Base-by-base conservation (phyloP, 2,329 filamentous ascomycete genomes). In the Trichoderma semiorbis region DNA sequence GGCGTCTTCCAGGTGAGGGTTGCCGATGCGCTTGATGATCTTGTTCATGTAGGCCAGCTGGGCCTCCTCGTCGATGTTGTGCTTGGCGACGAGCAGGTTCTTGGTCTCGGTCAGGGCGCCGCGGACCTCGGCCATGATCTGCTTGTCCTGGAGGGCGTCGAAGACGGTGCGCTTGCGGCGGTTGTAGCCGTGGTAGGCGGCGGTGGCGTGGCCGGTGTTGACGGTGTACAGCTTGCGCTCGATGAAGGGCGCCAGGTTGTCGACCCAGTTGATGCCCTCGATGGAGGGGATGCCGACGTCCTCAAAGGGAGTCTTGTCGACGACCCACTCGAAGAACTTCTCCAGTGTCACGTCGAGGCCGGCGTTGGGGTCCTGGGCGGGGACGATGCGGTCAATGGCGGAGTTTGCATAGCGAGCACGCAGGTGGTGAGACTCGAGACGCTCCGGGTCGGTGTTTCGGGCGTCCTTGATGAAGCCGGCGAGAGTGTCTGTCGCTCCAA, bases 221-320 rank as follows among this genome's bases (percentile, higher is more conserved):
- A 99, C 95, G 26, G 96, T 99, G 88, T 95, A 99, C 75, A 99
- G 91, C 89, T 99, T 99, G 83, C 96, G 95, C 90, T 99, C 96
- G 78, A 99, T 98, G 85, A 95, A 99, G 72, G 96, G 96, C 80
- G 91, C 88, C 34, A 99, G 90, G 84, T 98, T 88, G 75, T 94
- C 90, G 72, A 98, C 96, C 90, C 93, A 98, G 85, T 97, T 93
- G 80, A 98, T 91, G 73, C 95, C 95, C 75, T 96, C 83, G 78
- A 99, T 95, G 21, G 89, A 83, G 7, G 94, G 95, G 21, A 82
- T 80, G 36, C 81, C 81, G 74, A 88, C 84, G 74, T 91, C 89
- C 75, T 91, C 87, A 83, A 98, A 98, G 2, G 95, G 95, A 58
- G 90, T 92, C 80, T 90, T 85, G 80, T 99, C 96, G 66, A 99